Conservation (phyloP, 805 yeast species). For the Hanseniaspora thailandica region DNA sequence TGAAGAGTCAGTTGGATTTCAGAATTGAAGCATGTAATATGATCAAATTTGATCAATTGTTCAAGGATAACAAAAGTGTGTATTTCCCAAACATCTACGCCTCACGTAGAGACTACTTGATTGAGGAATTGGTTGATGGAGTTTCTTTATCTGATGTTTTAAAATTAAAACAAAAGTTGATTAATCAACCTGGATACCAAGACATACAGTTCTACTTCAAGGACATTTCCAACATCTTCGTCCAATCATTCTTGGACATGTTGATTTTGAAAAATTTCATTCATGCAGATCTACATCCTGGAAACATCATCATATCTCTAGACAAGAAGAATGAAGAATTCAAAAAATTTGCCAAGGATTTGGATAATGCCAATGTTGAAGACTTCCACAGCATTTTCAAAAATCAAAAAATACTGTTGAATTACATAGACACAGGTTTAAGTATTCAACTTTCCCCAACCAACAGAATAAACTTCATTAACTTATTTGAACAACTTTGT, state of each 20-base stretch:
- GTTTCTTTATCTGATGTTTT: constrained; percentile 67
- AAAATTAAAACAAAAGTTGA: constrained; percentile 28
- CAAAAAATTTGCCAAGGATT: constrained; percentile 13
- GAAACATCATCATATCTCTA: constrained; percentile 49
- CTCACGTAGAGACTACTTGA: constrained; percentile 63
- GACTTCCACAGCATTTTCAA: constrained; percentile 17
- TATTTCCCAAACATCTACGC: constrained; percentile 34
- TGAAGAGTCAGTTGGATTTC: constrained; percentile 80
- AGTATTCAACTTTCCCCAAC: constrained; percentile 74
- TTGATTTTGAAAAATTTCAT: constrained; percentile 83
- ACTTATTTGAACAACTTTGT: constrained; percentile 75
- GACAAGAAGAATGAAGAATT: constrained; percentile 21
- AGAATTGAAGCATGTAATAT: constrained; percentile 82
- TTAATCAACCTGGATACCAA: background rate
- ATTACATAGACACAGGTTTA: constrained; percentile 79
- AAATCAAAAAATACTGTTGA: constrained; percentile 57
- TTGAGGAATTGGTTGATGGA: constrained; percentile 64
- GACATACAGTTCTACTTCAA: constrained; percentile 5
- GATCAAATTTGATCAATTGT: constrained; percentile 45
- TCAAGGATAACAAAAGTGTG: background rate
- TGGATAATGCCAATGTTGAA: constrained; percentile 14
- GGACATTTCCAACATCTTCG: constrained; percentile 41
- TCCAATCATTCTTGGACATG: constrained; percentile 90
- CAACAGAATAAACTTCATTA: constrained; percentile 78
- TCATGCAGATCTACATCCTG: constrained; percentile 95